Conservation (phyloP, 768 basidiomycete species). For the Naematelia aurantialba region DNA sequence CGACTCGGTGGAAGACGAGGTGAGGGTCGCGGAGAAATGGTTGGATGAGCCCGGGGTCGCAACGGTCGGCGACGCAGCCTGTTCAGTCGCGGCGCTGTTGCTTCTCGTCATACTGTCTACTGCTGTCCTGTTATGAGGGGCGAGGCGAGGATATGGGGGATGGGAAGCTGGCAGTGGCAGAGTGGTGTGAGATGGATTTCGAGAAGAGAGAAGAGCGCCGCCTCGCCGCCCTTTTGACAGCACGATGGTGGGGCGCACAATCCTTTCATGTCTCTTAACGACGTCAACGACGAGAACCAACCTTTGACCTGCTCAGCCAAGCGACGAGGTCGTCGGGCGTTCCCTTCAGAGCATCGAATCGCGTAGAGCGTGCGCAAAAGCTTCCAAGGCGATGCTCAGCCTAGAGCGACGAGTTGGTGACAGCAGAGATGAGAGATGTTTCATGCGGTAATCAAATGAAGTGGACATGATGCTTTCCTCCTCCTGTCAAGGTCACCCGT, state of each 20-base stretch:
- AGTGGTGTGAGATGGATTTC: no score
- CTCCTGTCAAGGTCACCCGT: neutral
- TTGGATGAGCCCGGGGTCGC: neutral
- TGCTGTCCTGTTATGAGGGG: neutral
- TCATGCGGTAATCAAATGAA: no score
- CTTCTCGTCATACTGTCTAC: neutral
- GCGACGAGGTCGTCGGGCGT: neutral
- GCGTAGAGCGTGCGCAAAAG: neutral
- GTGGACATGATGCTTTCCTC: neutral
- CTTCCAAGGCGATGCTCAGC: no score
- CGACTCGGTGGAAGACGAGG: neutral
- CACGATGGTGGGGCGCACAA: neutral
- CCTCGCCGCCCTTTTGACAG: neutral
- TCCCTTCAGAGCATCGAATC: neutral
- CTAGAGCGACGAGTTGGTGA: no score
- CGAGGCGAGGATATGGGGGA: neutral
- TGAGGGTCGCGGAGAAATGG: neutral
- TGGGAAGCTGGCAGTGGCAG: neutral
- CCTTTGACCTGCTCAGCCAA: neutral
- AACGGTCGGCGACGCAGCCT: neutral
- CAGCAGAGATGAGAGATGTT: no score
- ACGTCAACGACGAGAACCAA: neutral
- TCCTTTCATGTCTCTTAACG: neutral
- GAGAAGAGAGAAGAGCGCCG: neutral
- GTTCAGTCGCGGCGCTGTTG: neutral